Percentiles rank a stretch among this genome's conserved stretches.
Conservation (phyloP, 345 rosid genomes). For the Tarenaya hassleriana region DNA sequence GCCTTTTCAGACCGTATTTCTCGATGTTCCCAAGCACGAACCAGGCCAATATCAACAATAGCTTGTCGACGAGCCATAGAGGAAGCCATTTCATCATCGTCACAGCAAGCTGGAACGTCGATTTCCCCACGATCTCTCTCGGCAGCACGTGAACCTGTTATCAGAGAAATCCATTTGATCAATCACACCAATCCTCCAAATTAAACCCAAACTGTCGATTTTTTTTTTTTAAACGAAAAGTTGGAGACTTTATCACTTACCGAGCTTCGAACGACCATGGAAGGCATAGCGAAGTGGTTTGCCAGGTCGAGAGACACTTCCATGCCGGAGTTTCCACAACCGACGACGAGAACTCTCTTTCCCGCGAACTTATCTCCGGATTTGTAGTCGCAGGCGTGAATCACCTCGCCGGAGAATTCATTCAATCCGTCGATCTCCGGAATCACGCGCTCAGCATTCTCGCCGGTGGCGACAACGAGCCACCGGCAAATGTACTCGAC, state of each 20-base stretch:
- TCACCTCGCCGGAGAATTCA: slow-evolving; percentile 34
- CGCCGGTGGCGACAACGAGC: slow-evolving; percentile 55
- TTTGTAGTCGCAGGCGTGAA: slow-evolving; percentile 38
- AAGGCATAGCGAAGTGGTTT: slow-evolving; percentile 40
- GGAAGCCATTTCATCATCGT: slow-evolving; percentile 13
- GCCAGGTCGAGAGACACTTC: slow-evolving; percentile 48
- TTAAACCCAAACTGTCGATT: background rate
- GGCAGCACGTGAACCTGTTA: slow-evolving; percentile 21
- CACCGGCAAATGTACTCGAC: slow-evolving; percentile 44
- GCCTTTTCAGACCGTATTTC: slow-evolving; percentile 14
- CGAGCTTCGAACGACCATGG: slow-evolving; percentile 41
- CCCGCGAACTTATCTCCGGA: slow-evolving; percentile 33
- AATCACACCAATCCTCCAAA: background rate
- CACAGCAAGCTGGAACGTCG: slow-evolving; percentile 16
- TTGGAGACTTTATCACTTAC: slow-evolving; percentile 3
- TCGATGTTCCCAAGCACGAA: slow-evolving; percentile 10
- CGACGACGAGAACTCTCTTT: slow-evolving; percentile 45
- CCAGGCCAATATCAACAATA: slow-evolving; percentile 10
- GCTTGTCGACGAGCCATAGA: slow-evolving; percentile 15
- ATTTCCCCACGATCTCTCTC: slow-evolving; percentile 17
- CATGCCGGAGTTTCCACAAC: slow-evolving; percentile 61
- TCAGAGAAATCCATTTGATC: background rate
- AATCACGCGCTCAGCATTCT: slow-evolving; percentile 42
- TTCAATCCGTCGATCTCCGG: slow-evolving; percentile 42
- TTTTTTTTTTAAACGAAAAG: too few species aligned